These are phyloP conservation scores for Colletotrichum magnum DNA, from an alignment of 2,329 filamentous ascomycete genomes.

Conservation along the genomic window DNA sequence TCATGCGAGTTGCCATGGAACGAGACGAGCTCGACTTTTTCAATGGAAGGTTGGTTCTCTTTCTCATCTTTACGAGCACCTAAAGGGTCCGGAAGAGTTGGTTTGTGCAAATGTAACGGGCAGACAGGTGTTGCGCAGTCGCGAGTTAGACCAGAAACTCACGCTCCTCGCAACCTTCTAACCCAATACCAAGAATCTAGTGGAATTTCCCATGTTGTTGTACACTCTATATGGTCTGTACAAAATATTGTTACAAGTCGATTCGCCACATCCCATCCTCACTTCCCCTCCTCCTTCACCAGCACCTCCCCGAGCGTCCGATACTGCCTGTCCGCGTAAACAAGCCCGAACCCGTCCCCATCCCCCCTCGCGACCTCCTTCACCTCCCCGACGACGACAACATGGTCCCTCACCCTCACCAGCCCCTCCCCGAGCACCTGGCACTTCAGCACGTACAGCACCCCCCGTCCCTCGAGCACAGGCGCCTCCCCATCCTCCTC, in stretches of 20 bases:
- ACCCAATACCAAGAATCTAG: not conserved
- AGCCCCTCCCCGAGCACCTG: constrained; percentile 60
- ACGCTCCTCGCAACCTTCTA: not conserved
- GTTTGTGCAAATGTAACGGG: too few species aligned
- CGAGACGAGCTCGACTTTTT: too few species aligned
- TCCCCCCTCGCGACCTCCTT: constrained; percentile 56
- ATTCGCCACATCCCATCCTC: not conserved
- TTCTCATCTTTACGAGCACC: not conserved
- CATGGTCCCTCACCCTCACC: constrained; percentile 65
- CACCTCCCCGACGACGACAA: constrained; percentile 67
- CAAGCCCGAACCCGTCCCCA: constrained; percentile 58
- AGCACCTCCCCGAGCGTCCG: constrained; percentile 58
- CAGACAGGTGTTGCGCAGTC: too few species aligned
- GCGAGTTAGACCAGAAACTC: too few species aligned
- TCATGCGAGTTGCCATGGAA: not conserved
- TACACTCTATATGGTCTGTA: constrained; percentile 34
- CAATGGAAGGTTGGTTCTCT: too few species aligned
- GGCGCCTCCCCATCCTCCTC: constrained; percentile 51
- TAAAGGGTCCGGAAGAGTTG: too few species aligned
- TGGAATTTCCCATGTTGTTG: constrained; percentile 9
- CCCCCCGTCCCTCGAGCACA: constrained; percentile 63
- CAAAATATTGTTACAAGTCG: constrained; percentile 16
- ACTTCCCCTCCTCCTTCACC: constrained; percentile 34
- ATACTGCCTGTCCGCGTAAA: constrained; percentile 66
- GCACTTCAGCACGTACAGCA: constrained; percentile 65